Evolutionary conservation across 2,329 filamentous ascomycete genomes (phyloP), one percentile per base, ranked within the genome.

Genomic region (Huntiella omanensis): DNA sequence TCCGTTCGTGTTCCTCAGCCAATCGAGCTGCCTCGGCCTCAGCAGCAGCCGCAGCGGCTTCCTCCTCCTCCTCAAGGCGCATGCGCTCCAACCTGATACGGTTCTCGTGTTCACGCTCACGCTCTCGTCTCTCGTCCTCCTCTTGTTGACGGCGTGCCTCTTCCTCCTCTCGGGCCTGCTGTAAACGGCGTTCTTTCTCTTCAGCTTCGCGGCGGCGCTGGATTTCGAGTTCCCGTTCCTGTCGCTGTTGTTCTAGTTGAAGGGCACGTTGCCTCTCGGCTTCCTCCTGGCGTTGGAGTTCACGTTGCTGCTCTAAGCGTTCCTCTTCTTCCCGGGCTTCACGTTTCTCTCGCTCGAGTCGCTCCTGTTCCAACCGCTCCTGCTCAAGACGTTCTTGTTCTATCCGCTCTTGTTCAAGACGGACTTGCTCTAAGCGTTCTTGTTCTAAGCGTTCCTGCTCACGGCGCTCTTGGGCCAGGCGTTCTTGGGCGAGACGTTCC

Each of bases 241-340:
- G 46, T 13, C 35, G 46, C 35, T 48, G 17, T 11, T 35, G 45
- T 19, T 47, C 8, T 6, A 19, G 35, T 43, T 47, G 28, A 33
- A 40, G 36, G 16, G 40, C 36, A 16, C 33, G 45, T 16, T 47
- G 34, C 2, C 36, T 22, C 39, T 54, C 51, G 17, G 52, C 49
- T n/a, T 51, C 49, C 32, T 53, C 53, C 1, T 51, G 45, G 12
- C 53, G 53, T 43, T 47, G 51, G 35, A 53, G 47, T 15, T 49
- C 52, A 19, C 51, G 47, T 10, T 28, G 6, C 22, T 1, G 22
- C 8, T 28, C 22, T 28, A 28, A 28, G 6, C 22, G 22, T 10
- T 28, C 22, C 34, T 53, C 53, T 35, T 51, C 33, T 17, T 53
- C 51, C 34, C 48, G 50, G 37, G 49, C 51, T 33, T 47, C 16